Base-by-base conservation (phyloP, 116 monocot genomes). In the Dioscorea cayenensis region DNA sequence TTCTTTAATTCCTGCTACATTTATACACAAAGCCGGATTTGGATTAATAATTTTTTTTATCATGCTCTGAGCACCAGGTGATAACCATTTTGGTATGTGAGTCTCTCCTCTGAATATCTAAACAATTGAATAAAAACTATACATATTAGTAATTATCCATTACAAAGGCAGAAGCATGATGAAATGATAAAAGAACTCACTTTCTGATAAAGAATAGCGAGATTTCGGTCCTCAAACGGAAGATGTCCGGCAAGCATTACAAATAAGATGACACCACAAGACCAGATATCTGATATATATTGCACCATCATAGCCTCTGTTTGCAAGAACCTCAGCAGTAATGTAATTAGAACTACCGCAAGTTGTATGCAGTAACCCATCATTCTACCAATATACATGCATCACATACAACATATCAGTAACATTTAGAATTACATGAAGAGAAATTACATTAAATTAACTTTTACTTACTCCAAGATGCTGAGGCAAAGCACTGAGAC, bases 311-410 rank as follows among this genome's bases (percentile, higher is more conserved):
- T 89, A 89, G 18, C 89, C 89, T 75, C 78, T 67, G 70, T 89
- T 89, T 22, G 76, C 66, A 72, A 89, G 68, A 25, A 89, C 77
- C 94, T 99, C 99, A 48, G 99, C 94, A 13, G 94, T 94, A 58
- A 99, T 83, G 49, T 99, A 99, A 63, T 89, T 91, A 5, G 99
- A 94, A 73, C 99, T 99, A 28, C 99, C 99, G 71, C 99, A 99
- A 6, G 99, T 94, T 23, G 99, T 99, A 72, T 99, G 99, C 70
- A 99, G 73, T 50, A 99, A 71, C 28, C 94, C 99, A 83, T 99
- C 94, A 65, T 81, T 79, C 99, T 99, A 77, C 68, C 25, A 67
- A 25, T 58, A n/a, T n/a, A n/a, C n/a, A 14, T 35, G 2, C 10
- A 22, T 62, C 21, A 25, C 69, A 27, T 25, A 69, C 23, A 20